phyloP scores from a whole-genome alignment of 2,329 filamentous ascomycete species.

The Cladobotryum protrusum region DNA sequence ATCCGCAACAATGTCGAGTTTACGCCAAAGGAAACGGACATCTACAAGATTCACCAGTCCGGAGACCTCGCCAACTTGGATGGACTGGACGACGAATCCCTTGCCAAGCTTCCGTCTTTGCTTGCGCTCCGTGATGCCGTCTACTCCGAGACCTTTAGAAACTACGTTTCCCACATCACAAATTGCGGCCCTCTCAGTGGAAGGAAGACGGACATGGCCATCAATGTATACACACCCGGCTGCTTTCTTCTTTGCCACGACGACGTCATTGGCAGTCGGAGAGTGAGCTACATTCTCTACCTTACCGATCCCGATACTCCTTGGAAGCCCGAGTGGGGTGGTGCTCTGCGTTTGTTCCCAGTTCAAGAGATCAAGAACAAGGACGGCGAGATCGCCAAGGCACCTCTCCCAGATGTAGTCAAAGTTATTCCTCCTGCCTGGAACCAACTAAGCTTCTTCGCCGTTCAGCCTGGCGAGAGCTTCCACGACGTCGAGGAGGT shows the following conservation, averaged over 20 bases:
- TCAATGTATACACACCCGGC: slow-evolving; percentile 96
- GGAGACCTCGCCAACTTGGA: slow-evolving; percentile 96
- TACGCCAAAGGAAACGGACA: slow-evolving; percentile 97
- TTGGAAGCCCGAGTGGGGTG: slow-evolving; percentile 90
- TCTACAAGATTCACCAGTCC: slow-evolving; percentile 99
- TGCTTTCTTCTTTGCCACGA: slow-evolving; percentile 96
- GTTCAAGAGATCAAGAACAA: slow-evolving; percentile 53
- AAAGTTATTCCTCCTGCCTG: slow-evolving; percentile 89
- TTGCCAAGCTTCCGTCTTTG: slow-evolving; percentile 83
- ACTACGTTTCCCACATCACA: slow-evolving; percentile 82
- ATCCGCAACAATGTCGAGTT: slow-evolving; percentile 89
- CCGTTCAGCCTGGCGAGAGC: slow-evolving; percentile 95
- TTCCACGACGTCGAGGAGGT: slow-evolving; percentile 99
- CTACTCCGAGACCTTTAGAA: slow-evolving; percentile 83
- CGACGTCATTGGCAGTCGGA: slow-evolving; percentile 94
- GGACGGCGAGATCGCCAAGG: slow-evolving; percentile 68
- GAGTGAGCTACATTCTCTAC: slow-evolving; percentile 96
- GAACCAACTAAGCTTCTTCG: slow-evolving; percentile 97
- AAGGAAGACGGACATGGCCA: slow-evolving; percentile 96
- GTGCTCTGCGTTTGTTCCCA: slow-evolving; percentile 82
- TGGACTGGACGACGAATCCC: slow-evolving; percentile 78
- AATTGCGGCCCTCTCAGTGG: slow-evolving; percentile 82
- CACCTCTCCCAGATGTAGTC: slow-evolving; percentile 70
- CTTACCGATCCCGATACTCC: slow-evolving; percentile 84
- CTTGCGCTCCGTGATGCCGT: slow-evolving; percentile 87